These are phyloP conservation scores for Neurospora sp. DNA, from an alignment of 495 filamentous ascomycete genomes.

Conservation along the genomic window DNA sequence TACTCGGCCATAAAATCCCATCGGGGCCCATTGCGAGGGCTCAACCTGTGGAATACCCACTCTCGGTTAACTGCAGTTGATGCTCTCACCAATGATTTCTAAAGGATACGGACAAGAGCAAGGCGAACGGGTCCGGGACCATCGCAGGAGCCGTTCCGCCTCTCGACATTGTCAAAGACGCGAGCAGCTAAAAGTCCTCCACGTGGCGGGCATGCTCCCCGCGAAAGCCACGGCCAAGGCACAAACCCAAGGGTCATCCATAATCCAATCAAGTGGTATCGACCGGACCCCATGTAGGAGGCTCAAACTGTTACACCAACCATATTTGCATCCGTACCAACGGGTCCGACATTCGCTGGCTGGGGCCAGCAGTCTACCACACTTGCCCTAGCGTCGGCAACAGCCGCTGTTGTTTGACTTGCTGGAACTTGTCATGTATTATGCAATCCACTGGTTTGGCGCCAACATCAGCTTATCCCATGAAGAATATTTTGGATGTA, in stretches of 20 bases:
- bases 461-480: not conserved
- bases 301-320: not conserved
- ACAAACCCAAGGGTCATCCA: not conserved
- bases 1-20: not conserved
- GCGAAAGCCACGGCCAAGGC: not conserved
- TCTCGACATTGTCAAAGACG: not conserved
- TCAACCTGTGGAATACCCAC: not conserved
- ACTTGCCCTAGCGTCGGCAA: not conserved
- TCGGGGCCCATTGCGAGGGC: not conserved
- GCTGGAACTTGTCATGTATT: not conserved
- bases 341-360: not conserved
- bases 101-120: not conserved
- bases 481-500: not conserved
- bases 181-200: not conserved
- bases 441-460: not conserved
- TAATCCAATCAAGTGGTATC: not conserved
- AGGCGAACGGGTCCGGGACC: not conserved
- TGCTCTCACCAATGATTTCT: not conserved
- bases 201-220: not conserved
- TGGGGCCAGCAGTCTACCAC: not conserved
- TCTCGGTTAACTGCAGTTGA: not conserved
- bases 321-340: not conserved
- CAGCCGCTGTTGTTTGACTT: not conserved
- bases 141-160: not conserved
- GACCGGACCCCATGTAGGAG: not conserved